Percentiles rank a stretch among this genome's conserved stretches.
Evolutionary conservation across 768 basidiomycete species (phyloP).

Genomic region (Russula foetens): DNA sequence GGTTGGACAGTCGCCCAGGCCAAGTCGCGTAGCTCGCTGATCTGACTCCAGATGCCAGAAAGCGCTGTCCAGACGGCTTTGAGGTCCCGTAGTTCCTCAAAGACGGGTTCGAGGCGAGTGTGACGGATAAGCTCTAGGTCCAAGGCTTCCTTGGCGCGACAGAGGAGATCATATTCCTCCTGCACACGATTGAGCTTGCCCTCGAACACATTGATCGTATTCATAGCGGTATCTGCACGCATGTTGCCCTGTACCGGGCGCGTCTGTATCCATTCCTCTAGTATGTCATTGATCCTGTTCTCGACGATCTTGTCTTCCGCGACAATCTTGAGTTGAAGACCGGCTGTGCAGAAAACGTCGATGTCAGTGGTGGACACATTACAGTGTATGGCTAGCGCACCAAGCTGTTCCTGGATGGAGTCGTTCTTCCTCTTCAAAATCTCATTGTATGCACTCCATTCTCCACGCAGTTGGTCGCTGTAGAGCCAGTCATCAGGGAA

Average conservation of each 20-base stretch:
- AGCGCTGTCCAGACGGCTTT: conserved; percentile 99
- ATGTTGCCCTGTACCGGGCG: conserved; percentile 96
- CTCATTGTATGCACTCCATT: conserved; percentile 98
- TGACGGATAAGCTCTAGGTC: conserved; percentile 87
- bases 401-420: conserved; percentile 95
- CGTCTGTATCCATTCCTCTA: conserved; percentile 90
- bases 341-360: conserved; percentile 43
- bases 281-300: conserved; percentile 87
- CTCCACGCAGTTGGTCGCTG: conserved; percentile 92
- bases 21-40: conserved; percentile 80
- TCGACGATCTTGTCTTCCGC: conserved; percentile 98
- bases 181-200: conserved; percentile 81
- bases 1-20: conserved; percentile 91
- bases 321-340: conserved; percentile 98
- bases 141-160: conserved; percentile 93
- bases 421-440: conserved; percentile 97
- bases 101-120: conserved; percentile 86
- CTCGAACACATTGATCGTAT: conserved; percentile 92
- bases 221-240: conserved; percentile 94
- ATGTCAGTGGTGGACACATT: background rate
- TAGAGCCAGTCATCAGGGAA: conserved; percentile 98
- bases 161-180: conserved; percentile 93
- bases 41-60: conserved; percentile 93
- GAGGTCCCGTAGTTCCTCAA: conserved; percentile 91
- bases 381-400: conserved; percentile 37